Base-by-base conservation (phyloP, 805 yeast genomes). In the Wickerhamiella galacta region DNA sequence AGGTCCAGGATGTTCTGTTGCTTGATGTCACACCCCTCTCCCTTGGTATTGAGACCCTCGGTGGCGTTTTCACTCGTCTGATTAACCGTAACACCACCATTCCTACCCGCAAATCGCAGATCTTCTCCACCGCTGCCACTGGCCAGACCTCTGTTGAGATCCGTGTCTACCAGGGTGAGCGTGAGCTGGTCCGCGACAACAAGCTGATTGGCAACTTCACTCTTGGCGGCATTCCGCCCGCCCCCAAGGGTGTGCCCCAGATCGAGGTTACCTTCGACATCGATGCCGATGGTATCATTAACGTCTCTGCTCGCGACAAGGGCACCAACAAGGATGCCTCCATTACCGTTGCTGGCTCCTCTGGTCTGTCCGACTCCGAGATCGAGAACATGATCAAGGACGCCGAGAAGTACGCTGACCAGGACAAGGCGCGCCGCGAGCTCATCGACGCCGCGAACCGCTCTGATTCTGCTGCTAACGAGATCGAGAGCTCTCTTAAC, bases 121-220 rank as follows among this genome's bases (percentile, higher is more conserved):
- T 83, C 52, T 83, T 85, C 77, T 81, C 93, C 35, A 82, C 95
- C 51, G 94, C 94, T 43, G 83, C 93, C 45, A 78, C 87, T 49
- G 94, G 94, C 58, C 95, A 82, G 70, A 82, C 94, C 44, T 78
- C 93, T 50, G 93, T 82, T 49, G 93, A 82, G 68, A 83, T 83
- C 65, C 77, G 95, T 67, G 95, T 83, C 40, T 85, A 81, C 94
- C 95, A 83, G 69, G 95, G 95, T 70, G 95, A 83, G 72, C 80
- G 95, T 71, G 95, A 83, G 67, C 75, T 85, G 56, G 93, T 87
- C 53, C 78, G 93, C 67, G 95, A 83, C 70, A 83, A 83, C 80
- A 83, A 85, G 68, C 72, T 85, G 58, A 80, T 83, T 58, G 95
- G 95, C 63, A 83, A 85, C 79, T 83, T 83, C 66, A 83, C 93